Evolutionary conservation across 2,329 filamentous ascomycete genomes (phyloP).

Genomic region (Hypoxylon sp.): DNA sequence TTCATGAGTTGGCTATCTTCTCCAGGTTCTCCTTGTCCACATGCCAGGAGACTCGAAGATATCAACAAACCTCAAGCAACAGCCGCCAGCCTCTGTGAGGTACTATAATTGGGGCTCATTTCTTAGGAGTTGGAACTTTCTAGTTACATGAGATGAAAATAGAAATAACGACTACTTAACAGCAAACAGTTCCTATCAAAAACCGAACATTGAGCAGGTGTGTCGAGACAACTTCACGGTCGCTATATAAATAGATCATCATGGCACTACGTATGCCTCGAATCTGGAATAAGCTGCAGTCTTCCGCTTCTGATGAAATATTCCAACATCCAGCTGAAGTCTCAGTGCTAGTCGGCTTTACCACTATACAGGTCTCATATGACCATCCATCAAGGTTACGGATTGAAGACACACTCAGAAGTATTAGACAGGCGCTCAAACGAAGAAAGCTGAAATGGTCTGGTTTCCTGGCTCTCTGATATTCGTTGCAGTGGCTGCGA

Average conservation of each 20-base stretch:
- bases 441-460: conserved; percentile 1
- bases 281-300: neutral
- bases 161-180: neutral
- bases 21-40: neutral
- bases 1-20: neutral
- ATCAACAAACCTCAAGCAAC: neutral
- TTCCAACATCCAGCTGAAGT: neutral
- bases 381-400: neutral
- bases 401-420: neutral
- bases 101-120: neutral
- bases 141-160: conserved; percentile 1
- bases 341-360: neutral
- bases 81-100: neutral
- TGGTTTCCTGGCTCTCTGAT: neutral
- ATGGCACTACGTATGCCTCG: neutral
- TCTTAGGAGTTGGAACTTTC: neutral
- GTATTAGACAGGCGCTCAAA: neutral
- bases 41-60: conserved; percentile 4
- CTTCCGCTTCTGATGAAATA: neutral
- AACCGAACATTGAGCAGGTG: too few relatives aligned
- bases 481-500: neutral
- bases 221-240: neutral
- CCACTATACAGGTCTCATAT: conserved; percentile 1
- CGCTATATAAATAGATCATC: neutral
- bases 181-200: conserved; percentile 1